These are phyloP conservation scores for Phyllostachys edulis DNA, from an alignment of 176 grass and related monocot genomes.

Conservation along the genomic window DNA sequence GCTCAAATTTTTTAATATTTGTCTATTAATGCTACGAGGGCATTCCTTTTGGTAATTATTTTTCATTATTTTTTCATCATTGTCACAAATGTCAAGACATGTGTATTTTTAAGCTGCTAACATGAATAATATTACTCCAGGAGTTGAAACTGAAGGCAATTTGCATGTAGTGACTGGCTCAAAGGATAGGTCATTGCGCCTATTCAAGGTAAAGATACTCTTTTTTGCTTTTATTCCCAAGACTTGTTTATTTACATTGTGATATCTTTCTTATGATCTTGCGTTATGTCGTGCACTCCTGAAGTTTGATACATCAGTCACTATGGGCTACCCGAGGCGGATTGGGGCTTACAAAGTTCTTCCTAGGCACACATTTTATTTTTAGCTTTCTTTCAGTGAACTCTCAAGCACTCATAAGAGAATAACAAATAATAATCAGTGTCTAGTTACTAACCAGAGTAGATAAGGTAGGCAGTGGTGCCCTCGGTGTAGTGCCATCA, in stretches of 20 bases:
- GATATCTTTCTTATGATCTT: not conserved
- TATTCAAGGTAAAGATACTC: no score
- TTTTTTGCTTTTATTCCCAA: not conserved
- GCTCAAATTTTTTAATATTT: no score
- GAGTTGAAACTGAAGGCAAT: slow-evolving; percentile 51
- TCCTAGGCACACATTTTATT: slow-evolving; percentile 27
- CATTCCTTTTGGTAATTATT: no score
- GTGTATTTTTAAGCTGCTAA: slow-evolving; percentile 8
- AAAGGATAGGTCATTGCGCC: slow-evolving; percentile 47
- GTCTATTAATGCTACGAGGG: no score
- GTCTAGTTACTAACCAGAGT: no score
- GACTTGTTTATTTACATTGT: not conserved
- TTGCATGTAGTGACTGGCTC: slow-evolving; percentile 76
- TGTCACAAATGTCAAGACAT: not conserved
- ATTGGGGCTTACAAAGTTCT: slow-evolving; percentile 78
- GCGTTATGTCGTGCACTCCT: slow-evolving; percentile 30
- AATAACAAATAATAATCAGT: no score
- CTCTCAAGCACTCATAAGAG: no score
- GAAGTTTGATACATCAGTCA: slow-evolving; percentile 56
- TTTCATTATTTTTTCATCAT: no score
- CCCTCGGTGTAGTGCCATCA: no score
- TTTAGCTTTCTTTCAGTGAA: no score
- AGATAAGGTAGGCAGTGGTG: no score
- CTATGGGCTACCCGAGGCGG: slow-evolving; percentile 43
- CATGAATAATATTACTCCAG: slow-evolving; percentile 39